Base-by-base conservation (phyloP, 2,329 filamentous ascomycete genomes). In the Trichoderma pleuroti region DNA sequence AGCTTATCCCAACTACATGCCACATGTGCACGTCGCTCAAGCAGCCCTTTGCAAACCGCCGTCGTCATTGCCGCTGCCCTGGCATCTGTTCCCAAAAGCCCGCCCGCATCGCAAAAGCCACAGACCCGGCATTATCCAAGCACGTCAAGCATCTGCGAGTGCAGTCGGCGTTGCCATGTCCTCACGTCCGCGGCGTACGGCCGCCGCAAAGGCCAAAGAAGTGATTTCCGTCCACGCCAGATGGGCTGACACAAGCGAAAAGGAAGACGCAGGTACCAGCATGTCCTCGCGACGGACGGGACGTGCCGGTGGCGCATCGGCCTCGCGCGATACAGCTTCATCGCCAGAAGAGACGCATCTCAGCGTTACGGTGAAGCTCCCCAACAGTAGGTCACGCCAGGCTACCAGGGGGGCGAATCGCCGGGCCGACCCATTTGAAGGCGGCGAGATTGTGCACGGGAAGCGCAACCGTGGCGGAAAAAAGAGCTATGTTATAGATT, bases 401-500 rank as follows among this genome's bases (percentile, higher is more conserved):
- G 82, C 84, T 60, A 85, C 84, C 8, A 82, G 82, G 54, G 81
- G 77, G 59, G 81, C 79, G 61, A 74, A 78, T 56, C 80, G 80
- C 59, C 78, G 77, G 62, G 77, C 79, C 46, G 81, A 82, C 26
- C 76, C 77, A 57, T 84, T 84, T 66, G 80, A 80, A 28, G 82
- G 82, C 28, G 82, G 83, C 34, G 83, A 86, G 74, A 85, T 86
- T 62, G 77, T 86, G 21, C 80, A 82, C 30, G 84, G 84, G 46
- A 86, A 86, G 74, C 82, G 87, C 62, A 87, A 85, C 71, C 84
- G 86, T 10, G 85, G 84, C 7, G 83, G 82, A 21, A 87, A 87
- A 79, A 89, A 88, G 80, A 88, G 84, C 74, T 89, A 89, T 68
- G 85, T 88, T 42, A 85, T 90, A 28, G 87, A 88, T 72, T 87